Conservation (phyloP, 768 basidiomycete species). For the Xanthoconium purpureum region DNA sequence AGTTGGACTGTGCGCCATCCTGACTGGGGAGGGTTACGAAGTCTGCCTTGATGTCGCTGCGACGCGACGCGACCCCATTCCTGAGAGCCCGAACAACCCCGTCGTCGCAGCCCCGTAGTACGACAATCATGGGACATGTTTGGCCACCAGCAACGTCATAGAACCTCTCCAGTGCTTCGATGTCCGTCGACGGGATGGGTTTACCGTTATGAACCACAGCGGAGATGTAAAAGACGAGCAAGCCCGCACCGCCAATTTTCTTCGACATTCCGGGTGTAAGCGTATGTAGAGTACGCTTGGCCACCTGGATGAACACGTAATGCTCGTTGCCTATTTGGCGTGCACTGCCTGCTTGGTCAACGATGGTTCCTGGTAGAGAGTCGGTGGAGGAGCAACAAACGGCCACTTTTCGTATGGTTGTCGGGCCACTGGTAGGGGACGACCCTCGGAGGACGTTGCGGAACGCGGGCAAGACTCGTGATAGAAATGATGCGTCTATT, state of each 20-base stretch:
- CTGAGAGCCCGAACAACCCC: background rate
- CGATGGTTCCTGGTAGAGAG: no score
- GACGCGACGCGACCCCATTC: background rate
- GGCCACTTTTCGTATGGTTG: background rate
- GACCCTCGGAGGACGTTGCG: background rate
- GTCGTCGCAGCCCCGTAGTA: background rate
- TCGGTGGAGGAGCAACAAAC: no score
- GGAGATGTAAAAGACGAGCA: background rate
- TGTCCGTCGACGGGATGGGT: background rate
- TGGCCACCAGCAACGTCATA: background rate
- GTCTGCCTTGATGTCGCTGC: background rate
- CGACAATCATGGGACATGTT: background rate
- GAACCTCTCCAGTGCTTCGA: background rate
- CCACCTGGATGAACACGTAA: no score
- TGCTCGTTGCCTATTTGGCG: no score
- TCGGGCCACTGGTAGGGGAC: background rate
- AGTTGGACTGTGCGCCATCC: background rate
- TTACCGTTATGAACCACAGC: background rate
- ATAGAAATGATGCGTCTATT: background rate
- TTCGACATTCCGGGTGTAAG: no score
- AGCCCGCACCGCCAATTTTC: background rate
- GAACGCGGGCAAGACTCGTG: background rate
- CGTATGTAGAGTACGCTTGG: no score
- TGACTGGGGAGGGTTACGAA: no score
- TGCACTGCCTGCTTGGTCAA: no score